These are phyloP conservation scores for Eragrostis nindensis DNA, from an alignment of 176 grass and related monocot species.

Conservation along the genomic window DNA sequence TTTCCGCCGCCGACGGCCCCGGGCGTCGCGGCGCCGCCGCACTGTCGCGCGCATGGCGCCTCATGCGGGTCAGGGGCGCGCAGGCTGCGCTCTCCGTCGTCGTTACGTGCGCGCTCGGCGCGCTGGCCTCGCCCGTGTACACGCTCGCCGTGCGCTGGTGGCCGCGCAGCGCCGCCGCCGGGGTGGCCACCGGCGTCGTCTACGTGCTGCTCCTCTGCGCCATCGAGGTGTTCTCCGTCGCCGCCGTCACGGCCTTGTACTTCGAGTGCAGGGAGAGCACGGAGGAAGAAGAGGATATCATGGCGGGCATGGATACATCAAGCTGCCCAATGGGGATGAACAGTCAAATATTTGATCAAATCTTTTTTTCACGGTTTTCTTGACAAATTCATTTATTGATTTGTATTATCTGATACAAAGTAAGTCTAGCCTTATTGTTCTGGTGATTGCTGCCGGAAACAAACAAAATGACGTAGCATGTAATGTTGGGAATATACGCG, in stretches of 20 bases:
- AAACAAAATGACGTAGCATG: background rate
- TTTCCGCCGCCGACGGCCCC: constrained; percentile 39
- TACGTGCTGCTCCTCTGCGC: constrained; percentile 49
- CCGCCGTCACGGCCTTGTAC: constrained; percentile 52
- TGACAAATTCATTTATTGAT: background rate
- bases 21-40: constrained; percentile 28
- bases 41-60: constrained; percentile 47
- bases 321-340: constrained; percentile 37
- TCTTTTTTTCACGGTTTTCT: background rate
- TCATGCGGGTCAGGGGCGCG: constrained; percentile 38
- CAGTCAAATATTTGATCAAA: background rate
- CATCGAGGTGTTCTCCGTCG: constrained; percentile 44
- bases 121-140: constrained; percentile 52
- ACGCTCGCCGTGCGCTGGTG: constrained; percentile 35
- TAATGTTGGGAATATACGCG: too few relatives aligned
- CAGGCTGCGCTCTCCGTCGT: constrained; percentile 45
- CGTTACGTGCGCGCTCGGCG: constrained; percentile 35
- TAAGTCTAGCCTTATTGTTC: background rate
- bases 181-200: constrained; percentile 15
- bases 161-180: background rate
- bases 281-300: constrained; percentile 32
- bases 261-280: constrained; percentile 52
- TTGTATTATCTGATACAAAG: background rate
- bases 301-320: constrained; percentile 31
- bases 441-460: background rate